A percentile compares a stretch with the other conserved stretches of the same genome.
Conservation (phyloP, 441 rosid species). For the Euphorbia corollata region DNA sequence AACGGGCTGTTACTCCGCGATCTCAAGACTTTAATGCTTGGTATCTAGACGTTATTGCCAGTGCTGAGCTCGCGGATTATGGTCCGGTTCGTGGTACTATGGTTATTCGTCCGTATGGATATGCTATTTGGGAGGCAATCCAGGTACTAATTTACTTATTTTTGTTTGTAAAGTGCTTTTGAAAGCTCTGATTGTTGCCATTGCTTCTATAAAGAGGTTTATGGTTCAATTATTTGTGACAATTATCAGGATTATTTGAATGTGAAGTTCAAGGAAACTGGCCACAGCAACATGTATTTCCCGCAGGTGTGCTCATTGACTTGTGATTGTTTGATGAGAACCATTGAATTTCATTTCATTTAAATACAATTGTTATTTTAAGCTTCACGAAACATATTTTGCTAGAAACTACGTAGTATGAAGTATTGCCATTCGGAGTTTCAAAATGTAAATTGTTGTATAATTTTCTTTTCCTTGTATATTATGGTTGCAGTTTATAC, state of each 20-base stretch:
- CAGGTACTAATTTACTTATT: slow-evolving; percentile 39
- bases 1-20: slow-evolving; percentile 63
- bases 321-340: no score
- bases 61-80: slow-evolving; percentile 87
- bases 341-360: no score
- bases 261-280: slow-evolving; percentile 90
- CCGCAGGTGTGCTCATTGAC: slow-evolving; percentile 52
- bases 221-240: background rate
- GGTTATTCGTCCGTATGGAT: slow-evolving; percentile 92
- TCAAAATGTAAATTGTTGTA: background rate
- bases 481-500: slow-evolving; percentile 58
- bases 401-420: background rate
- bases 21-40: slow-evolving; percentile 90
- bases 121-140: slow-evolving; percentile 93
- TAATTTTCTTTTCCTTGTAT: background rate
- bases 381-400: background rate
- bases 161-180: background rate
- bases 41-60: slow-evolving; percentile 80
- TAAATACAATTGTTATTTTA: background rate
- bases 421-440: no score
- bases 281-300: slow-evolving; percentile 89
- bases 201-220: background rate
- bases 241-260: slow-evolving; percentile 65
- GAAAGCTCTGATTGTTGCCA: background rate
- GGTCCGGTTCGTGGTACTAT: slow-evolving; percentile 96